Evolutionary conservation across 306 rosid genomes (phyloP), one percentile per base, ranked within the genome.

Genomic region (Canavalia ensiformis): DNA sequence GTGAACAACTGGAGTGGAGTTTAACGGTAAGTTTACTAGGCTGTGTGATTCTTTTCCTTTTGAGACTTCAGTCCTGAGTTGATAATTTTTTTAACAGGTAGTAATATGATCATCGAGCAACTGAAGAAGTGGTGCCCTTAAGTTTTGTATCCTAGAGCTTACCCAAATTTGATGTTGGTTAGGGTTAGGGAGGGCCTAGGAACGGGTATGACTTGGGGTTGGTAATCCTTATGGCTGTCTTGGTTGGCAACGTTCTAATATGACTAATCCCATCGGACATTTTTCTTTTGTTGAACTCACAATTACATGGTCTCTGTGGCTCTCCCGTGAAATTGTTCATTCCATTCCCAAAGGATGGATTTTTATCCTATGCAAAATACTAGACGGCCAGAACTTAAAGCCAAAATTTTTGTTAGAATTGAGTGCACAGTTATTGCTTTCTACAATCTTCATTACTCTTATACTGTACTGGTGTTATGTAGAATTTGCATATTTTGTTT

Each of bases 31-130:
- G 74, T 67, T 88, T 77, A 72, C 83, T 52, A 55, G 77, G 62
- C 44, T 70, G 71, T 28, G 59, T 55, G 60, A 72, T 78, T 31
- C 12, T 69, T 66, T 74, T 78, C 63, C 54, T 70, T 49, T 71
- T 10, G 56, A 29, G 76, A 84, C 67, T 66, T 31, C 62, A 76
- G 47, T 72, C 30, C 13, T 33, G 25, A 68, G 74, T 82, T 51
- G 86, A 76, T 73, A n/a, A 67, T 69, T 51, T 79, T 78, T 60
- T 76, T 69, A 62, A 25, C 83, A 78, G 89, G 81, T 78, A 81
- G 80, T 78, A 57, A 59, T 80, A 78, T 83, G 80, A 78, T 79
- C 75, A 67, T 56, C 10, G 72, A 77, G 72, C 74, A 81, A 76
- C 80, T 33, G 64, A 83, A 63, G 82, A 62, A 83, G 42, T 41